Percentiles rank a stretch among this genome's conserved stretches.
Evolutionary conservation across 208 protist species (phyloP).

Genomic region (Tritrichomonas foetus): DNA sequence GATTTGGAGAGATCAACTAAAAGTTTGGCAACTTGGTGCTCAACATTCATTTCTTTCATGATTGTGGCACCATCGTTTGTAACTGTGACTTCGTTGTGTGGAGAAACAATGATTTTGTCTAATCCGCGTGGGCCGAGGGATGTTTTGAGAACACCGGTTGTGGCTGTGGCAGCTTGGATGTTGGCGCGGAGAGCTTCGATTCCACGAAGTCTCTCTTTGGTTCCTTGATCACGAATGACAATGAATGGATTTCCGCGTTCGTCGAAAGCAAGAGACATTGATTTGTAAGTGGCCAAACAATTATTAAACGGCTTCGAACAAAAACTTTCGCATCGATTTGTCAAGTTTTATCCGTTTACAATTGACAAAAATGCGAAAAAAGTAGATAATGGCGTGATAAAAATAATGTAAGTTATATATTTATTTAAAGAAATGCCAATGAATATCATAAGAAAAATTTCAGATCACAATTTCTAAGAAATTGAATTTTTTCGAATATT

Average conservation of each 20-base stretch:
- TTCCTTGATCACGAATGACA: constrained; percentile 39
- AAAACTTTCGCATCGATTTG: no score
- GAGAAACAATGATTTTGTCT: constrained; percentile 84
- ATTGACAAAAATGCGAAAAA: no score
- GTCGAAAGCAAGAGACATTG: constrained; percentile 31
- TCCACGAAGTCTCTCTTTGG: constrained; percentile 23
- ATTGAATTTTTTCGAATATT: no score
- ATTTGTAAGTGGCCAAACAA: not conserved
- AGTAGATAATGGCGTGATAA: no score
- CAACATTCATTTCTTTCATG: constrained; percentile 75
- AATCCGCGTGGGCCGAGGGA: constrained; percentile 70
- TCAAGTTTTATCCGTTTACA: no score
- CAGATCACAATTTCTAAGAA: no score
- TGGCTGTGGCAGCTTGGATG: constrained; percentile 17
- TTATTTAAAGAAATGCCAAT: no score
- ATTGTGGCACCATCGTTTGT: constrained; percentile 98
- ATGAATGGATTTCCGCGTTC: constrained; percentile 41
- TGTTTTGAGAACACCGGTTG: constrained; percentile 24
- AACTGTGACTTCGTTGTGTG: constrained; percentile 95
- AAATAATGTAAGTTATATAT: no score
- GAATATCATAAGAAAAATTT: no score
- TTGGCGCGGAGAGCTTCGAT: constrained; percentile 30
- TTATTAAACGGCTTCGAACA: not conserved
- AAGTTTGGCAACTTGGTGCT: constrained; percentile 97
- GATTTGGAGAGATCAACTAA: constrained; percentile 98